Base-by-base conservation (phyloP, 108 stramenopile genomes). In the Epipyxis sp. region DNA sequence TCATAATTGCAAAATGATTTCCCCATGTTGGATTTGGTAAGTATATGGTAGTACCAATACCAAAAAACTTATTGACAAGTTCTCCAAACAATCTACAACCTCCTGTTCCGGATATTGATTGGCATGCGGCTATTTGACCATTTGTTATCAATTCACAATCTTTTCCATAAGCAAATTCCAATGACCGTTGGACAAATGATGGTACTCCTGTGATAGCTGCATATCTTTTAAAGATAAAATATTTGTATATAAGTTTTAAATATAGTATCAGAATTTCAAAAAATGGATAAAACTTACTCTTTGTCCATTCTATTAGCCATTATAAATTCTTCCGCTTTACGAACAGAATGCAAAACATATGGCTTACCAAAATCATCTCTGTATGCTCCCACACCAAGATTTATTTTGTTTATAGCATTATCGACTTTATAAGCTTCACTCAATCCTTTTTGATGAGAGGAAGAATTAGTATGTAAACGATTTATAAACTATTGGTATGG, bases 21-120 rank as follows among this genome's bases (percentile, higher is more conserved):
- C 95, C 96, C 98, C 98, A 98, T 16, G 94, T 95, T 25, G 95
- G 96, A 78, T 89, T 84, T 35, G 98, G 96, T 77, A 96, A 72
- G 83, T 93, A 95, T 83, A 99, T 93, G 69, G 82, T 76, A 41
- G 59, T 86, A 13, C 81, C 82, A 40, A 50, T 34, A 25, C 85
- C 79, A 0, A 77, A 84, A 79, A 95, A 97, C 59, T 82, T 74
- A 40, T 87, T 83, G 20, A 94, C 78, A 77, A 97, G 93, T 69
- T 94, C 89, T 0, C 94, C 96, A 44, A 88, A 90, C 39, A 99
- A 87, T 35, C 97, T 92, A 83, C 94, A 94, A 1, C 94, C 96
- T 30, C 98, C 98, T 1, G 98, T 99, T 29, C 98, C 98, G 50
- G 91, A 92, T 41, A 99, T 83, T 16, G 84, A 77, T 82, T 84